A percentile compares a stretch with the other conserved stretches of the same genome.
phyloP scores from a whole-genome alignment of 257 asterid genomes.

The Scutellaria baicalensis region DNA sequence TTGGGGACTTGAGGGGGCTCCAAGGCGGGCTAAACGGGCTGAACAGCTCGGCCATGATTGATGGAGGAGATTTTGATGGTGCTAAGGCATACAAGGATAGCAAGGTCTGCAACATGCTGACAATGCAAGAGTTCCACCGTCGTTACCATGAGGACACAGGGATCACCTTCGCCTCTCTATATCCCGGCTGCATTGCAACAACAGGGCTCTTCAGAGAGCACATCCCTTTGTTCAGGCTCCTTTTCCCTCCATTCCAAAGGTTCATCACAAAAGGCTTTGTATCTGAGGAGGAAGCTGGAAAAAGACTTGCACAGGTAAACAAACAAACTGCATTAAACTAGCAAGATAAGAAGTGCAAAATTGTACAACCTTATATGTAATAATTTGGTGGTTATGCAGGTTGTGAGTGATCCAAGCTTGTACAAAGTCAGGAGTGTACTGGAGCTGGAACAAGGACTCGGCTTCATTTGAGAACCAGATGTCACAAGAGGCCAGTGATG shows the following conservation, averaged over 20 bases:
- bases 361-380: background rate
- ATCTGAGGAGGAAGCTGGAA: slow-evolving; percentile 87
- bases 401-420: slow-evolving; percentile 89
- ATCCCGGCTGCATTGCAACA: slow-evolving; percentile 94
- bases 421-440: slow-evolving; percentile 93
- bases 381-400: slow-evolving; percentile 37
- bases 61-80: slow-evolving; percentile 88
- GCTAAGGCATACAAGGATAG: slow-evolving; percentile 98
- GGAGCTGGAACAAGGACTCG: slow-evolving; percentile 98
- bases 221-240: slow-evolving; percentile 74
- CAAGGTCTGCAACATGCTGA: slow-evolving; percentile 95
- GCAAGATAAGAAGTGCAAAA: background rate
- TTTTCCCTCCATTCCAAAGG: slow-evolving; percentile 89
- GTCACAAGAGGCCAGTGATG: slow-evolving; percentile 83
- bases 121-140: slow-evolving; percentile 91
- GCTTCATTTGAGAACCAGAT: slow-evolving; percentile 86
- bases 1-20: slow-evolving; percentile 82
- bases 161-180: slow-evolving; percentile 77
- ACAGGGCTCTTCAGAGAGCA: slow-evolving; percentile 93
- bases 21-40: slow-evolving; percentile 73
- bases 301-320: slow-evolving; percentile 81
- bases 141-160: slow-evolving; percentile 89
- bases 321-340: background rate
- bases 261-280: slow-evolving; percentile 86
- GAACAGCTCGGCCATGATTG: slow-evolving; percentile 78